Evolutionary conservation across 75 land plant species (phyloP).

Genomic region (Gnetum montanum): DNA sequence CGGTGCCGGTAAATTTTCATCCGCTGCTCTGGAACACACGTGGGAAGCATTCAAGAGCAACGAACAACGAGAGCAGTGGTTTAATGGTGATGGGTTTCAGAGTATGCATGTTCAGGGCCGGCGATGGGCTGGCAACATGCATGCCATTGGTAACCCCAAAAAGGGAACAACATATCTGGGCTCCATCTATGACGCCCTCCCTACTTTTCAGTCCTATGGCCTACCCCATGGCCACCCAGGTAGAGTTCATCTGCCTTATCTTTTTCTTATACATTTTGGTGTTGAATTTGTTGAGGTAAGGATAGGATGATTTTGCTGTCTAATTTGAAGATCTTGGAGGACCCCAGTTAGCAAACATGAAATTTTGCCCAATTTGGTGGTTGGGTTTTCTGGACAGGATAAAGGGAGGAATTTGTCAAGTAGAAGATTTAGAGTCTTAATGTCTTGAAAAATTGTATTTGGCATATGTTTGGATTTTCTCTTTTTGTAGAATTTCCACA

Average conservation of each 20-base stretch:
- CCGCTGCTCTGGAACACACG: slow-evolving; percentile 19
- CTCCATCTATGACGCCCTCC: slow-evolving; percentile 78
- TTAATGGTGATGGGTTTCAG: slow-evolving; percentile 56
- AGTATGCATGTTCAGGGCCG: slow-evolving; percentile 86
- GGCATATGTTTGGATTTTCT: too few species aligned
- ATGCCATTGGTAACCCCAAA: slow-evolving; percentile 31
- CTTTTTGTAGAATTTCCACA: too few species aligned
- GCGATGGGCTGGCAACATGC: slow-evolving; percentile 77
- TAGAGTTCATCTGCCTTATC: slow-evolving; percentile 8
- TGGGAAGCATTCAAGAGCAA: slow-evolving; percentile 51
- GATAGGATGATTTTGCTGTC: too few species aligned
- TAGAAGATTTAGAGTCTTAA: too few species aligned
- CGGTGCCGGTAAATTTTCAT: slow-evolving; percentile 20
- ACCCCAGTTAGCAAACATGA: too few species aligned
- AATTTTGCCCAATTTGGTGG: too few species aligned
- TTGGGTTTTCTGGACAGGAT: too few species aligned
- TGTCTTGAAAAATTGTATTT: too few species aligned
- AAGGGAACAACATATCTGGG: slow-evolving; percentile 70
- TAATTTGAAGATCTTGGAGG: too few species aligned
- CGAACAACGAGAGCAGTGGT: slow-evolving; percentile 87
- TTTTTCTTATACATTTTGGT: not conserved
- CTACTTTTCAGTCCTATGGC: slow-evolving; percentile 90
- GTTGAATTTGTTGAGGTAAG: too few species aligned
- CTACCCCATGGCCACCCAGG: slow-evolving; percentile 84
- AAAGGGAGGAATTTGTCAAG: too few species aligned